A percentile compares a stretch with the other conserved stretches of the same genome.
Conservation (phyloP, 1,139 yeast species). For the Hanseniaspora sp. region DNA sequence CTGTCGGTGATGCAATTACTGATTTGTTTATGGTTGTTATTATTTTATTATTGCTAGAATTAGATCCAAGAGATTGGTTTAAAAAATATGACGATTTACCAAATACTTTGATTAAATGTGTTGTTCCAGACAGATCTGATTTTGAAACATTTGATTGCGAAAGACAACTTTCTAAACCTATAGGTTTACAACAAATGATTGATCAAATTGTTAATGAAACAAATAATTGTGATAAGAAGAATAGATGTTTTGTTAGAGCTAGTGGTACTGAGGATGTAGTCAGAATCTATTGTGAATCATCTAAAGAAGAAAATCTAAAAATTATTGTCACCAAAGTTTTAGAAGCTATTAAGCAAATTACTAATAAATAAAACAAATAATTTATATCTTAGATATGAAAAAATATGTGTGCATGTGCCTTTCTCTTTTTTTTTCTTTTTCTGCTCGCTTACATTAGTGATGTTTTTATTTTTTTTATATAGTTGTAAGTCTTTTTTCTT, state of each 20-base stretch:
- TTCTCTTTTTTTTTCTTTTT: too few species aligned
- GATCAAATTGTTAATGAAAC: slow-evolving; percentile 52
- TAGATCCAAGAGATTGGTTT: slow-evolving; percentile 66
- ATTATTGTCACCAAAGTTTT: slow-evolving; percentile 42
- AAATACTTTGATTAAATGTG: slow-evolving; percentile 66
- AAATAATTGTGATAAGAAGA: slow-evolving; percentile 38
- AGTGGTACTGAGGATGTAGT: slow-evolving; percentile 98
- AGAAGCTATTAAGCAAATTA: neutral
- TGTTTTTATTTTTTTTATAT: neutral
- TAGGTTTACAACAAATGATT: slow-evolving; percentile 62
- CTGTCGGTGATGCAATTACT: slow-evolving; percentile 94
- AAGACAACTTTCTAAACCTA: slow-evolving; percentile 64
- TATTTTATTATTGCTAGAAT: slow-evolving; percentile 46
- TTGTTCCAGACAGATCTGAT: slow-evolving; percentile 67
- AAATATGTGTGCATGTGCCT: neutral
- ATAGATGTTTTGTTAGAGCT: slow-evolving; percentile 89
- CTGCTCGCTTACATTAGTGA: too few species aligned
- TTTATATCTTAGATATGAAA: neutral
- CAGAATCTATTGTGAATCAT: slow-evolving; percentile 87
- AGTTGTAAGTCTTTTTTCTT: neutral
- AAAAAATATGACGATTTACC: slow-evolving; percentile 72
- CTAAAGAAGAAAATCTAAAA: slow-evolving; percentile 41
- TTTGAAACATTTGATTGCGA: slow-evolving; percentile 89
- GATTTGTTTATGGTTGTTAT: slow-evolving; percentile 71
- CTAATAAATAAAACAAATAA: neutral